A percentile compares a stretch with the other conserved stretches of the same genome.
Conservation (phyloP, 2,329 filamentous ascomycete genomes). For the Colletotrichum sublineola region DNA sequence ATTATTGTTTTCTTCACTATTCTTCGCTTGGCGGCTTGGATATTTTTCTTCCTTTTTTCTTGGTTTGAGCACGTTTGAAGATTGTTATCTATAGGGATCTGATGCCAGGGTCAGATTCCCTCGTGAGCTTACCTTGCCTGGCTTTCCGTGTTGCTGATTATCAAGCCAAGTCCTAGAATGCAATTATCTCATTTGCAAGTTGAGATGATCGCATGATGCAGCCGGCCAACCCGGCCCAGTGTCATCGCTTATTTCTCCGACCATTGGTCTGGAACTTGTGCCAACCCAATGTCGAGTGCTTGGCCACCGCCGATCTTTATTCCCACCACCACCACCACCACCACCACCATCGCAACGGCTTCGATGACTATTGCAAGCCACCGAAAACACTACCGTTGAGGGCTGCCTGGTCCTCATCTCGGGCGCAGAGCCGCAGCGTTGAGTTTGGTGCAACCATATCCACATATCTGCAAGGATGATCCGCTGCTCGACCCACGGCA, state of each 20-base stretch:
- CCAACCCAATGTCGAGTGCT: not conserved
- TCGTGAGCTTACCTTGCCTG: conserved; percentile 3
- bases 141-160: conserved; percentile 8
- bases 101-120: not conserved
- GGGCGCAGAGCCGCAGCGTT: conserved; percentile 14
- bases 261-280: conserved; percentile 12
- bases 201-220: conserved; percentile 6
- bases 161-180: conserved; percentile 7
- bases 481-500: conserved; percentile 8
- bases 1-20: conserved; percentile 14
- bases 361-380: not conserved
- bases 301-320: conserved; percentile 21
- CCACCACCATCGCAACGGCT: not conserved
- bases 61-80: not conserved
- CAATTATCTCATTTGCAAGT: conserved; percentile 1
- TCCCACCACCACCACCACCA: not conserved
- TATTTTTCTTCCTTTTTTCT: not conserved
- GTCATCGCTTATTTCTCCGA: not conserved
- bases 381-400: not conserved
- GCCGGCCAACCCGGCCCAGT: not conserved
- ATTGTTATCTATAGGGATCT: not conserved
- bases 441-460: not conserved
- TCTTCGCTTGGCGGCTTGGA: not conserved
- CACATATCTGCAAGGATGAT: not conserved
- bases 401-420: not conserved